These are phyloP conservation scores for Capronia coronata DNA, from an alignment of 2,329 filamentous ascomycete species.

Conservation along the genomic window DNA sequence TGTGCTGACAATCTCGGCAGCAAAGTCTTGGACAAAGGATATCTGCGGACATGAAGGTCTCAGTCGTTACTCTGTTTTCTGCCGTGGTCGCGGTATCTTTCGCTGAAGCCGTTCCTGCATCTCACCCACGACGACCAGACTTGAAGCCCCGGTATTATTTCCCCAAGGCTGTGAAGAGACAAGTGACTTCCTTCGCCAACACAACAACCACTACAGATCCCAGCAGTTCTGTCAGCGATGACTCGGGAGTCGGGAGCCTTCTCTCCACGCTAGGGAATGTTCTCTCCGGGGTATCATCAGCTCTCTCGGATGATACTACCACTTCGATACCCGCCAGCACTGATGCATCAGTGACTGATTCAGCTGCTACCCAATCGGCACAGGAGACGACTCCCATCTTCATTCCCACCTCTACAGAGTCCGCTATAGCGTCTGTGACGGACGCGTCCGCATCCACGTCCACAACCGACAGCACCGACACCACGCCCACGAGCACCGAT, in stretches of 20 bases:
- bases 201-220: slow-evolving; percentile 12
- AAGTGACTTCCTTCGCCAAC: slow-evolving; percentile 17
- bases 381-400: background rate
- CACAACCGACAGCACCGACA: slow-evolving; percentile 4
- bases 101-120: slow-evolving; percentile 30
- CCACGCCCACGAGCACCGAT: slow-evolving; percentile 12
- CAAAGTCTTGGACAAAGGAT: background rate
- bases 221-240: slow-evolving; percentile 8
- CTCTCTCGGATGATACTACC: slow-evolving; percentile 8
- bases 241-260: slow-evolving; percentile 13
- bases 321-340: slow-evolving; percentile 12
- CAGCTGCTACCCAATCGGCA: background rate
- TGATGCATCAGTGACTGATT: slow-evolving; percentile 10
- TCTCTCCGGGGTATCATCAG: slow-evolving; percentile 18
- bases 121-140: slow-evolving; percentile 18
- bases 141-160: slow-evolving; percentile 30
- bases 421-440: slow-evolving; percentile 10
- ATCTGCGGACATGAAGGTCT: slow-evolving; percentile 23
- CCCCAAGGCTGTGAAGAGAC: slow-evolving; percentile 29
- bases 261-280: slow-evolving; percentile 16
- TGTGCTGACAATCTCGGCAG: slow-evolving; percentile 9
- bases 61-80: slow-evolving; percentile 27
- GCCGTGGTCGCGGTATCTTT: slow-evolving; percentile 28
- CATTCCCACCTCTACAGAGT: slow-evolving; percentile 1
- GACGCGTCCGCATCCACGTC: background rate